Conservation (phyloP, 2,329 filamentous ascomycete genomes). For the Ilyonectria sp. region DNA sequence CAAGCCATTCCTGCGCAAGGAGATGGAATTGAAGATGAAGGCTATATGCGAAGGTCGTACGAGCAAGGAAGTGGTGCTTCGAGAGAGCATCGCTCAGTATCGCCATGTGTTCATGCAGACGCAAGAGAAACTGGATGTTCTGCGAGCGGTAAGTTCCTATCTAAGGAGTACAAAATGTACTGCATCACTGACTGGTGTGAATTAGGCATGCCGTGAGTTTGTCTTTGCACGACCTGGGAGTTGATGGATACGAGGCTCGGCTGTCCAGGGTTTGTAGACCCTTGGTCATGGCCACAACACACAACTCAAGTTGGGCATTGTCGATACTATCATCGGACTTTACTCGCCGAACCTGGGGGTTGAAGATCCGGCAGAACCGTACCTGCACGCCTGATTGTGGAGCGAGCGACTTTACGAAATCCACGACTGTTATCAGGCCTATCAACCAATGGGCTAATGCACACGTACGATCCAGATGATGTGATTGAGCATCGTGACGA, state of each 20-base stretch:
- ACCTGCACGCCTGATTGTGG: constrained; percentile 38
- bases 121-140: constrained; percentile 78
- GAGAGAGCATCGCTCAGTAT: constrained; percentile 90
- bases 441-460: constrained; percentile 42
- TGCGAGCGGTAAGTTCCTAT: constrained; percentile 69
- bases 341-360: constrained; percentile 37
- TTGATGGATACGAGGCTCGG: constrained; percentile 26
- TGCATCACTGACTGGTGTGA: constrained; percentile 36
- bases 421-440: constrained; percentile 36
- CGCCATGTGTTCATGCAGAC: constrained; percentile 88
- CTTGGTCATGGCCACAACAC: constrained; percentile 45
- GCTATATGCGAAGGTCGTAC: constrained; percentile 92
- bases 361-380: constrained; percentile 36
- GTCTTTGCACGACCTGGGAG: constrained; percentile 43
- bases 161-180: constrained; percentile 12
- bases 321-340: constrained; percentile 27
- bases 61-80: constrained; percentile 81
- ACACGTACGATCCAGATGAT: constrained; percentile 46
- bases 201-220: constrained; percentile 58
- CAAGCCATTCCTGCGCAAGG: constrained; percentile 96
- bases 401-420: constrained; percentile 36
- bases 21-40: constrained; percentile 98
- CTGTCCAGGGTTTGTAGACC: constrained; percentile 44
- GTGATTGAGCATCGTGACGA: constrained; percentile 45
- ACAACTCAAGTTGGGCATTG: constrained; percentile 31